Base-by-base conservation (phyloP, 164 flowering plant genomes). In the Annona cherimola region DNA sequence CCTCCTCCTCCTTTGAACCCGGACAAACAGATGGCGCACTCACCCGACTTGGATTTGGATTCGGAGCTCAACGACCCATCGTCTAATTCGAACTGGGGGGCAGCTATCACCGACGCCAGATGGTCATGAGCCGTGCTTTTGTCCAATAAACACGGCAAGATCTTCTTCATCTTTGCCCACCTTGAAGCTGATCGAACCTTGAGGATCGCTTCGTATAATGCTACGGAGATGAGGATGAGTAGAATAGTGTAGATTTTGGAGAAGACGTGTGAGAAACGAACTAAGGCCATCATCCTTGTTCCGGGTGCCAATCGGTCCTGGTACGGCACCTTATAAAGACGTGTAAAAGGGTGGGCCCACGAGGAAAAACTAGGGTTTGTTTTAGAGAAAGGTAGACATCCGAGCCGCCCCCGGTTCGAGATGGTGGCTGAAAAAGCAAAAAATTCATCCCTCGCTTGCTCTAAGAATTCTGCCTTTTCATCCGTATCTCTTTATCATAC, bases 1-100 rank as follows among this genome's bases (percentile, higher is more conserved):
- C 88, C 87, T 50, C 81, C 86, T 14, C 88, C 87, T 50, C 81
- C 87, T 71, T 79, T 81, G 18, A 82, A 74, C 46, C 68, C 74
- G 19, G 81, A 78, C 35, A 87, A 72, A 68, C 90, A 87, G 6
- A 87, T 85, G 0, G 81, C 45, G 61, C 90, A 87, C 9, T 82
- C 83, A 0, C 14, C 1, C 1, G 64, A 20, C 9, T 70, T 73
- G 16, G 59, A 26, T 39, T 20, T 61, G n/a, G 46, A 26, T 26
- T 26, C 35, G 0, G 35, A 26, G 35, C 35, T 4, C 42, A 42
- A 69, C 39, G 26, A 50, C 57, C 57, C 57, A 50, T 50, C 14
- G 1, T 26, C 35, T 26, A 26, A 26, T 50, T 50, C 45, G 78
- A 59, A 86, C 4, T 46, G 54, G 4, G 39, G 67, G 1, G 80